Evolutionary conservation across 2,329 filamentous ascomycete species (phyloP).

Genomic region (Cladobotryum mycophilum): DNA sequence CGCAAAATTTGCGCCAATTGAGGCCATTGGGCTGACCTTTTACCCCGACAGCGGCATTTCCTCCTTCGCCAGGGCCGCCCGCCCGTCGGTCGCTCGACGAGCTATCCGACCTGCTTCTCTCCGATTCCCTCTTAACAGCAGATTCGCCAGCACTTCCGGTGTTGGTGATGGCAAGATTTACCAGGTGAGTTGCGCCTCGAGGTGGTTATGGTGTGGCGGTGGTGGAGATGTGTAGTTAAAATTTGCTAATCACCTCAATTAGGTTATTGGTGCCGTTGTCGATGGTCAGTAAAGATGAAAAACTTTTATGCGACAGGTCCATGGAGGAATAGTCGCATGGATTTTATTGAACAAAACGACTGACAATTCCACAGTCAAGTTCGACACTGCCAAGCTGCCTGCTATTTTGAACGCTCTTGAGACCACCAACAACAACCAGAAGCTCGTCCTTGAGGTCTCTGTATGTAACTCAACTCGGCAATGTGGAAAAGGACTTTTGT

Average conservation of each 20-base stretch:
- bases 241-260: slow-evolving; percentile 46
- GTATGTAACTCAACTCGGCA: slow-evolving; percentile 48
- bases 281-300: slow-evolving; percentile 64
- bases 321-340: neutral
- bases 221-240: neutral
- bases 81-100: slow-evolving; percentile 55
- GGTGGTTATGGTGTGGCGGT: neutral
- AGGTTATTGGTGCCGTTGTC: slow-evolving; percentile 98
- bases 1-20: slow-evolving; percentile 36
- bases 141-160: slow-evolving; percentile 53
- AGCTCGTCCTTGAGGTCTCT: slow-evolving; percentile 92
- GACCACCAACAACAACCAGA: slow-evolving; percentile 85
- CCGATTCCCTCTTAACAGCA: slow-evolving; percentile 49
- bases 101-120: slow-evolving; percentile 51
- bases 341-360: slow-evolving; percentile 4
- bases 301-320: neutral
- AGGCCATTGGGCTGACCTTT: slow-evolving; percentile 39
- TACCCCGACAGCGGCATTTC: slow-evolving; percentile 54
- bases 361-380: slow-evolving; percentile 68
- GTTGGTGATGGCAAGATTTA: slow-evolving; percentile 62
- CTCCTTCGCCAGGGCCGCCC: slow-evolving; percentile 56
- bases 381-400: slow-evolving; percentile 87
- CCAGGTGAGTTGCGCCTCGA: slow-evolving; percentile 45
- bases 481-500: slow-evolving; percentile 7
- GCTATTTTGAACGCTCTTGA: slow-evolving; percentile 95